phyloP scores from a whole-genome alignment of 2,329 filamentous ascomycete genomes.

The Colletotrichum tamarilloi region DNA sequence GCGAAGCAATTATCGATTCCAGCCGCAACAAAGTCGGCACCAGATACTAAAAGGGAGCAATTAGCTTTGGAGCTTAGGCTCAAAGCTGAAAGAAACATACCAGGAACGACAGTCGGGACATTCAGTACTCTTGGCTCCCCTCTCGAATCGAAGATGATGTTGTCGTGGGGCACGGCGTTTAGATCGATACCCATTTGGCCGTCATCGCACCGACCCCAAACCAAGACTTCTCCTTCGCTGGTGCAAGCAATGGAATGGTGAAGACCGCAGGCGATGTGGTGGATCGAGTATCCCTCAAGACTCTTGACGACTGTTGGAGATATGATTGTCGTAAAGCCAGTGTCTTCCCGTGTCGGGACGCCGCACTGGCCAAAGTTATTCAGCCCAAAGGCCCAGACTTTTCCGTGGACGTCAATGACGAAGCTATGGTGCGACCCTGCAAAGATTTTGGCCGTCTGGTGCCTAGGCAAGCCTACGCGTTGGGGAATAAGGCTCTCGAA shows the following conservation, averaged over 20 bases:
- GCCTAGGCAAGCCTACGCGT: slow-evolving; percentile 38
- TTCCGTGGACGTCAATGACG: slow-evolving; percentile 71
- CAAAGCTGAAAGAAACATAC: slow-evolving; percentile 31
- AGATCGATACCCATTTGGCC: slow-evolving; percentile 67
- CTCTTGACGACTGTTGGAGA: slow-evolving; percentile 65
- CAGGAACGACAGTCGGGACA: slow-evolving; percentile 42
- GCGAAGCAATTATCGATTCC: slow-evolving; percentile 30
- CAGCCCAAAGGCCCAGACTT: slow-evolving; percentile 75
- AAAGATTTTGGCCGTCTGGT: slow-evolving; percentile 51
- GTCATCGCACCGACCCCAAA: slow-evolving; percentile 62
- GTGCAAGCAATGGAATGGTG: slow-evolving; percentile 70
- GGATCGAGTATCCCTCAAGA: slow-evolving; percentile 65
- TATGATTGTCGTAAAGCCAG: slow-evolving; percentile 53
- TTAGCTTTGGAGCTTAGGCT: not conserved
- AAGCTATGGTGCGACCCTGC: slow-evolving; percentile 77
- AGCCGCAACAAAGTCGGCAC: slow-evolving; percentile 48
- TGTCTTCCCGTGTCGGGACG: slow-evolving; percentile 47
- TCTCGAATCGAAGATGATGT: slow-evolving; percentile 71
- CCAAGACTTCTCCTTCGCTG: slow-evolving; percentile 52
- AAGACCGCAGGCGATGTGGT: slow-evolving; percentile 70
- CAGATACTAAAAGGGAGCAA: not conserved
- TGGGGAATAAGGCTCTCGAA: slow-evolving; percentile 59
- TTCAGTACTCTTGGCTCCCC: slow-evolving; percentile 74
- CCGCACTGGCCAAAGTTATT: slow-evolving; percentile 80
- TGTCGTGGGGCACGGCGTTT: slow-evolving; percentile 58